Evolutionary conservation across 164 flowering plant genomes (phyloP), one percentile per base, ranked within the genome.

Genomic region (Euptelea pleiosperma): DNA sequence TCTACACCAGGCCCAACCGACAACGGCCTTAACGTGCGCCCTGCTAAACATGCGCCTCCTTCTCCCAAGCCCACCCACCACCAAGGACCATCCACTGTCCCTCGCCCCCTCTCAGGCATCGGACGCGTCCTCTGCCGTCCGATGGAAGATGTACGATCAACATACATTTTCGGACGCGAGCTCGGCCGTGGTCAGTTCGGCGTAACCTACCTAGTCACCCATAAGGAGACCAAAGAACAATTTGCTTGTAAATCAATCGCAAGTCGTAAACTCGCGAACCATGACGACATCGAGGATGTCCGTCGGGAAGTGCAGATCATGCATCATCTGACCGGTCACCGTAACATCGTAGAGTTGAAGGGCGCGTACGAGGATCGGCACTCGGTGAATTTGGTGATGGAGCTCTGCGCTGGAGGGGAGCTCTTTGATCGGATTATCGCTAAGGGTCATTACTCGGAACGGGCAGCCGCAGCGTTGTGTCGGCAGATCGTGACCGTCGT

Each of bases 171-270:
- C 68, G 94, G 96, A 12, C 81, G 79, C 1, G 94, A 86, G 66
- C 86, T 90, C 29, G 97, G 97, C 52, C 87, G 93, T 0, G 97
- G 97, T 6, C 95, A 90, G 58, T 90, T 85, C 77, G 97, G 97
- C 12, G 85, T 86, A 10, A 90, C 93, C 18, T 86, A 87, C 65
- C 48, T 87, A 10, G 84, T 80, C 26, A 85, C 84, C 0, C 82
- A 87, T 66, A 82, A 77, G 26, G 67, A 70, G 28, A 90, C 85
- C 15, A 63, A 71, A 21, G 63, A 78, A 49, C 68, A 73, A 28
- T 81, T 75, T 66, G 97, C 97, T 31, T 90, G 97, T 73, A 90
- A 90, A 54, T 85, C 93, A 7, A 87, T 90, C 62, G 84, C 92
- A 22, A 78, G 86, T 0, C 71, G 95, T n/a, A 82, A 82, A 54